A percentile compares a stretch with the other conserved stretches of the same genome.
Conservation (phyloP, 306 rosid species). For the Acacia crassicarpa region DNA sequence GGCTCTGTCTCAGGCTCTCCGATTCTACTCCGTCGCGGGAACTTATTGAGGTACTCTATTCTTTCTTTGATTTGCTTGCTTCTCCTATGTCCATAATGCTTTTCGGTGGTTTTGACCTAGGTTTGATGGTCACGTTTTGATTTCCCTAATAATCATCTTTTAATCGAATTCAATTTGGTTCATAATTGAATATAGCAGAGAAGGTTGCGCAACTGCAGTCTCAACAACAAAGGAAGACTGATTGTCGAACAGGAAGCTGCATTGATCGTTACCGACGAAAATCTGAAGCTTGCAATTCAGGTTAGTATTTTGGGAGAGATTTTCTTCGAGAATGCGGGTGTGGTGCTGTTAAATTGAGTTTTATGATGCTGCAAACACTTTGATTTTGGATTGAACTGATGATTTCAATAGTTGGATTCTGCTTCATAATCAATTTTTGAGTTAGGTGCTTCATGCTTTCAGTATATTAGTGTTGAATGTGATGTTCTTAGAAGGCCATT, state of each 20-base stretch:
- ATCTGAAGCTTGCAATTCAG: not conserved
- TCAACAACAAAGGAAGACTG: not conserved
- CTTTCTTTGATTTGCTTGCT: too few relatives aligned
- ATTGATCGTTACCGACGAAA: not conserved
- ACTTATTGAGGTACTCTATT: too few relatives aligned
- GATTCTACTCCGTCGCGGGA: too few relatives aligned
- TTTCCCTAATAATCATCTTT: too few relatives aligned
- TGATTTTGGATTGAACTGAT: not conserved
- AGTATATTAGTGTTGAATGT: not conserved
- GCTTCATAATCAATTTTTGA: not conserved
- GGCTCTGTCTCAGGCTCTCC: too few relatives aligned
- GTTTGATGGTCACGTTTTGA: too few relatives aligned
- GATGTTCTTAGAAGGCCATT: not conserved
- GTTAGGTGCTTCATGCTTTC: not conserved
- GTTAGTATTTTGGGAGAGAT: not conserved
- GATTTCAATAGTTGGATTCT: too few relatives aligned
- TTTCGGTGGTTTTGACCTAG: too few relatives aligned
- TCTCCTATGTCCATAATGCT: too few relatives aligned
- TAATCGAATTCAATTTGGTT: too few relatives aligned
- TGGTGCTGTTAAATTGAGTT: not conserved
- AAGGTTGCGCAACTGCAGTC: not conserved
- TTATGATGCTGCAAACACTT: not conserved
- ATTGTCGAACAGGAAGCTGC: not conserved
- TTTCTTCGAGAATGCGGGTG: not conserved
- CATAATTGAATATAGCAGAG: too few relatives aligned